Evolutionary conservation across 129 eudicot species (phyloP).

Genomic region (Logfia minima): DNA sequence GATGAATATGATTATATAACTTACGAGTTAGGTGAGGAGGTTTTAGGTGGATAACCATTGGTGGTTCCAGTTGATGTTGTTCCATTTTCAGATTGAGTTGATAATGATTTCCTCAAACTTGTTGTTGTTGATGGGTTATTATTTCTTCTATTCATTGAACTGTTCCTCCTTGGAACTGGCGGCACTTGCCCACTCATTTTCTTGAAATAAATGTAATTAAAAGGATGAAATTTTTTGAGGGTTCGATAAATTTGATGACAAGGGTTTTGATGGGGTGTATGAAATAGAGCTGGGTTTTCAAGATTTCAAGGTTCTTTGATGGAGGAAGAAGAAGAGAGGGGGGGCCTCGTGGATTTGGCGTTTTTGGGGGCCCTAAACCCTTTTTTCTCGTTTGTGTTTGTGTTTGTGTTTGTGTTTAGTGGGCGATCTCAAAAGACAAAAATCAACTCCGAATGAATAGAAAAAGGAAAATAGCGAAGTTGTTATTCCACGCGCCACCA

Average conservation of each 20-base stretch:
- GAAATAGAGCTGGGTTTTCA: background rate
- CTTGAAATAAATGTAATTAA: background rate
- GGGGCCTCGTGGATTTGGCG: constrained; percentile 17
- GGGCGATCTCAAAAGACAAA: constrained; percentile 8
- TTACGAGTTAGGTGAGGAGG: constrained; percentile 49
- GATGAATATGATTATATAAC: background rate
- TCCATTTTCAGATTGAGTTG: constrained; percentile 62
- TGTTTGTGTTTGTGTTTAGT: background rate
- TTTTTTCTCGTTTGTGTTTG: background rate
- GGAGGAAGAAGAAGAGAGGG: background rate
- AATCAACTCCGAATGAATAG: constrained; percentile 4
- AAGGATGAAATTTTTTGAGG: background rate
- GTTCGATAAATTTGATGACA: background rate
- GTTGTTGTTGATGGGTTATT: constrained; percentile 38
- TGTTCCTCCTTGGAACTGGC: constrained; percentile 57
- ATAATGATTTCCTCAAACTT: constrained; percentile 32
- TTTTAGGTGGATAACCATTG: constrained; percentile 45
- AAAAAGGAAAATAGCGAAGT: background rate
- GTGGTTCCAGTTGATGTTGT: constrained; percentile 34
- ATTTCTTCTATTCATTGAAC: constrained; percentile 32
- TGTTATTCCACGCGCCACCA: background rate
- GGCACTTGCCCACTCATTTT: constrained; percentile 63
- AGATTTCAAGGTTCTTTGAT: background rate
- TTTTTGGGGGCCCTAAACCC: constrained; percentile 28
- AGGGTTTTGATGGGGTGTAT: constrained; percentile 6